Evolutionary conservation across 2,329 filamentous ascomycete genomes (phyloP).

Genomic region (Pestalotiopsis sp.): DNA sequence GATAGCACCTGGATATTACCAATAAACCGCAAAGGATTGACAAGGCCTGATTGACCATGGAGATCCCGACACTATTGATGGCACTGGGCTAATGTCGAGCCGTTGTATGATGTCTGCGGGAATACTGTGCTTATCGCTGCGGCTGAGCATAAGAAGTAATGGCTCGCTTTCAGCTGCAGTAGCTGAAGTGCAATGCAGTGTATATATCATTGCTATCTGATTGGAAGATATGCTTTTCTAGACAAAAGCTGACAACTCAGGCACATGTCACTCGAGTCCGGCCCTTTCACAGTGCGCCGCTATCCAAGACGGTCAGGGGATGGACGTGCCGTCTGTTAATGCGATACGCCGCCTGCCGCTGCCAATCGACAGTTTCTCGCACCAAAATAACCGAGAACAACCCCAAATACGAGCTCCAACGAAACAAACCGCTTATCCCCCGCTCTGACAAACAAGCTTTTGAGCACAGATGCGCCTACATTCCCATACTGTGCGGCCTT

Average conservation of each 20-base stretch:
- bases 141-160: not conserved
- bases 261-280: not conserved
- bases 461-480: not conserved
- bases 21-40: not conserved
- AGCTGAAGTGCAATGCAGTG: not conserved
- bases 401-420: not conserved
- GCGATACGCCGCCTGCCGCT: not conserved
- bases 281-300: not conserved
- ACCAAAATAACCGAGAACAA: not conserved
- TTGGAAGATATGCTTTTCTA: not conserved
- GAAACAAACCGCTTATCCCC: not conserved
- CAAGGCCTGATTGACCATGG: not conserved
- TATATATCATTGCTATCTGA: no score
- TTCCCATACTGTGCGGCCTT: not conserved
- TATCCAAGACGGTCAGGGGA: not conserved
- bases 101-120: not conserved
- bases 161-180: not conserved
- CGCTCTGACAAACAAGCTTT: constrained; percentile 1
- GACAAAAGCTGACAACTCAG: not conserved
- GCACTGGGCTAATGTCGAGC: not conserved
- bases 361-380: not conserved
- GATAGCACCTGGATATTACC: not conserved
- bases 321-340: not conserved
- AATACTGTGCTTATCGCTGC: not conserved
- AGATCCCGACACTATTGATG: not conserved